phyloP scores from a whole-genome alignment of 495 filamentous ascomycete genomes.

The Daldinia grandis region DNA sequence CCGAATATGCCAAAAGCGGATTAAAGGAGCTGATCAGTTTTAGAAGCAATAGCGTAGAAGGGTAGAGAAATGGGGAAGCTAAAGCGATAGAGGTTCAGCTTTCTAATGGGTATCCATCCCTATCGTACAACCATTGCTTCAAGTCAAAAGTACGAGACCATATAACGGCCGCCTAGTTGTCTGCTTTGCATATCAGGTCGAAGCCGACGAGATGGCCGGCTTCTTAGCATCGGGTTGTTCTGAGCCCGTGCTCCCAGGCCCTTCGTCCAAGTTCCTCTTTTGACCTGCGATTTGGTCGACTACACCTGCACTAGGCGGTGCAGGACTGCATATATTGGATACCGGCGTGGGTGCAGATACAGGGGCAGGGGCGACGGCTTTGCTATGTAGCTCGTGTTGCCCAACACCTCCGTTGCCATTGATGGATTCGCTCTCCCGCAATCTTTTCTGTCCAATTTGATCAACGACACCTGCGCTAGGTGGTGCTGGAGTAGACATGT shows the following conservation, averaged over 20 bases:
- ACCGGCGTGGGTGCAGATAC: constrained; percentile 2
- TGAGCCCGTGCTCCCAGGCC: constrained; percentile 37
- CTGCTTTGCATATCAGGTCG: neutral
- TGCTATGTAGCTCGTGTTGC: constrained; percentile 6
- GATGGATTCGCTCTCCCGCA: constrained; percentile 4
- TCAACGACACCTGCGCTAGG: constrained; percentile 31
- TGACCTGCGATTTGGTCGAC: constrained; percentile 40
- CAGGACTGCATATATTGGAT: constrained; percentile 27
- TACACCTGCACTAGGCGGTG: constrained; percentile 36
- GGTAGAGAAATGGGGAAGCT: neutral
- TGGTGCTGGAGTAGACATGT: constrained; percentile 27
- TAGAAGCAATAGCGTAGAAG: neutral
- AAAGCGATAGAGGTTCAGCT: neutral
- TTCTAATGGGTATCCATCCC: neutral
- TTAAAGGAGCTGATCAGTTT: neutral
- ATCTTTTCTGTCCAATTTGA: constrained; percentile 30
- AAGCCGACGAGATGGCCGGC: constrained; percentile 26
- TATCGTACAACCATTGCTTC: neutral
- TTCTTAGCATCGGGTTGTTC: constrained; percentile 45
- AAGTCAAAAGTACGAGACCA: neutral
- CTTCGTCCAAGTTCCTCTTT: constrained; percentile 42
- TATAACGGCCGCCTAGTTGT: neutral
- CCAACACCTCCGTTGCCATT: constrained; percentile 8
- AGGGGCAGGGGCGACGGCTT: neutral
- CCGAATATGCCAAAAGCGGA: neutral